Evolutionary conservation across 2,329 filamentous ascomycete genomes (phyloP).

Genomic region (Botrytis fragariae): DNA sequence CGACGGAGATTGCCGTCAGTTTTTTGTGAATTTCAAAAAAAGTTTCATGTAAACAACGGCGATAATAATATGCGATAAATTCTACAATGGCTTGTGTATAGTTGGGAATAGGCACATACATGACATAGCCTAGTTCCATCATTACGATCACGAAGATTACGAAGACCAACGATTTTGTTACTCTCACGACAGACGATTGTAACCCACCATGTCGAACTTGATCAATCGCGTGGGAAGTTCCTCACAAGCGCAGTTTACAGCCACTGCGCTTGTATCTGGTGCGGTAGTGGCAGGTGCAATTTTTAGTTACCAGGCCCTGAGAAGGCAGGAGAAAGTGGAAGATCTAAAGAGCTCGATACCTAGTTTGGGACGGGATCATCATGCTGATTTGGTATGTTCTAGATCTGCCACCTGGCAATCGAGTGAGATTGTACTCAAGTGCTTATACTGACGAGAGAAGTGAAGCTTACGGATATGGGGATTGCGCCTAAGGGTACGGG

Average conservation of each 20-base stretch:
- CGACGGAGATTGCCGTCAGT: constrained; percentile 2
- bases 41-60: not conserved
- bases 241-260: constrained; percentile 55
- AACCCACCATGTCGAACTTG: constrained; percentile 34
- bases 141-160: not conserved
- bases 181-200: not conserved
- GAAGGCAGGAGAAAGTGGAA: constrained; percentile 52
- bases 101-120: not conserved
- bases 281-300: constrained; percentile 59
- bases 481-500: constrained; percentile 33
- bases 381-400: constrained; percentile 41
- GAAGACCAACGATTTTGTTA: not conserved
- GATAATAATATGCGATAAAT: not conserved
- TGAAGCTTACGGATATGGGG: constrained; percentile 51
- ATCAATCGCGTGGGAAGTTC: constrained; percentile 30
- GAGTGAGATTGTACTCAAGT: not conserved
- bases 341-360: constrained; percentile 62
- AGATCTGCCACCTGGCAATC: not conserved
- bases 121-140: not conserved
- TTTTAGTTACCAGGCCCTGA: constrained; percentile 60
- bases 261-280: constrained; percentile 67
- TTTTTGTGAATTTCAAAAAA: constrained; percentile 10
- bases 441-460: constrained; percentile 41
- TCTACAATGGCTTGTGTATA: not conserved
- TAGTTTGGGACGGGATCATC: constrained; percentile 37